These are phyloP conservation scores for Acacia melanoxylon DNA, from an alignment of 306 rosid genomes.

Conservation along the genomic window DNA sequence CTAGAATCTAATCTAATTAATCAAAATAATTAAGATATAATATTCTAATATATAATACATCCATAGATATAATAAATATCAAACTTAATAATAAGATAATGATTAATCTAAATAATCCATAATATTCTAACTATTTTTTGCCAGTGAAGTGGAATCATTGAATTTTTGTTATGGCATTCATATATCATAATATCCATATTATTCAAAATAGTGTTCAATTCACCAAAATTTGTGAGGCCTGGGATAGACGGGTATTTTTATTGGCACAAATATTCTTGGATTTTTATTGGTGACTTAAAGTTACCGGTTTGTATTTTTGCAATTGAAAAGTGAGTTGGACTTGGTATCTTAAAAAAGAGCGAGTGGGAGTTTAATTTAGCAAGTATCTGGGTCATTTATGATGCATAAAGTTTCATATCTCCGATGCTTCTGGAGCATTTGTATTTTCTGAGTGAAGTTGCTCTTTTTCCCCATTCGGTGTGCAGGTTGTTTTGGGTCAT, in stretches of 20 bases:
- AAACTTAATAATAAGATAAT: too few species aligned
- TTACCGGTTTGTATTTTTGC: neutral
- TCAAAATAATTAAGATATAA: too few species aligned
- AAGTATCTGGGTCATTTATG: neutral
- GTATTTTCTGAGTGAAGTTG: neutral
- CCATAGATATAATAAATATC: too few species aligned
- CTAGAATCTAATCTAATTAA: too few species aligned
- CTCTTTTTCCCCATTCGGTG: neutral
- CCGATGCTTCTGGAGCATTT: neutral
- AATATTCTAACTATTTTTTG: neutral
- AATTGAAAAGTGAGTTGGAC: neutral
- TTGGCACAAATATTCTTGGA: neutral
- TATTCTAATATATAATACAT: too few species aligned
- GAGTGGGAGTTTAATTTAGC: neutral
- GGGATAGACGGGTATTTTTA: neutral
- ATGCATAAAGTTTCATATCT: neutral
- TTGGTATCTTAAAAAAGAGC: conserved; percentile 7
- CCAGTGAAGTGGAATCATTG: neutral
- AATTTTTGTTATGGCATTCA: conserved; percentile 12
- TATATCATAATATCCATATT: conserved; percentile 12
- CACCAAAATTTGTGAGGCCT: neutral
- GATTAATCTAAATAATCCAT: too few species aligned
- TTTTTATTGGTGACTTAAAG: conserved; percentile 11
- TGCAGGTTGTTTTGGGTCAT: neutral
- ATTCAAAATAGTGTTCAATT: neutral